Base-by-base conservation (phyloP, 768 basidiomycete genomes). In the Kwoniella sp. region DNA sequence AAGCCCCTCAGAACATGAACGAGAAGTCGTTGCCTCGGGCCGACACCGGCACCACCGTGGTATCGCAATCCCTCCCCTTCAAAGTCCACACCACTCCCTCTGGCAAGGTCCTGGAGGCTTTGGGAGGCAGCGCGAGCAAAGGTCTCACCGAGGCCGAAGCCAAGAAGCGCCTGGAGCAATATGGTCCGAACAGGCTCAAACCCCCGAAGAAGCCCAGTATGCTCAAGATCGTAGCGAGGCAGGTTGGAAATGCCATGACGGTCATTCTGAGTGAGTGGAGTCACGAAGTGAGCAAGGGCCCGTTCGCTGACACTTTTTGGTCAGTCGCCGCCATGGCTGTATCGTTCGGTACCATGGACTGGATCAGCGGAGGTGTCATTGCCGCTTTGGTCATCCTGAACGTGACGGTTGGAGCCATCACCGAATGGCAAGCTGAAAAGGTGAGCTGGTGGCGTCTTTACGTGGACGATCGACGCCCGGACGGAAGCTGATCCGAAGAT, bases 281-380 rank as follows among this genome's bases (percentile, higher is more conserved):
- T 3, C 46, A 63, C 44, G 15, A 6, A 36, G 5, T 15, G 14
- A 36, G 11, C 9, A 38, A 14, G 19, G 19, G 25, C 12, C 6
- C 4, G 17, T 5, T 17, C n/a, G 28, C 38, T 51, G 26, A 49
- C 25, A 12, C 25, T 6, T 4, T 28, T 25, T 28, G 11, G 3
- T 56, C 65, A 57, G 53, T 76, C 45, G 67, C 64, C 25, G 73
- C 74, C 5, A 73, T 82, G 67, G 79, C 78, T 3, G 74, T 83
- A 8, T 81, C 80, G 7, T 80, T 83, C 57, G 81, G 79, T 50
- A 80, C 81, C 23, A 69, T 79, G 60, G 79, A 80, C 44, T 83
- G 76, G 65, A 78, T 82, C 47, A 78, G 79, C 64, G 80, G 79
- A 5, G 80, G 78, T 27, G 74, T 75, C 48, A 75, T 75, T 41